Percentiles rank a stretch among this genome's conserved stretches.
phyloP scores from a whole-genome alignment of 805 yeast genomes.

The Tetrapisispora iriomotensis region DNA sequence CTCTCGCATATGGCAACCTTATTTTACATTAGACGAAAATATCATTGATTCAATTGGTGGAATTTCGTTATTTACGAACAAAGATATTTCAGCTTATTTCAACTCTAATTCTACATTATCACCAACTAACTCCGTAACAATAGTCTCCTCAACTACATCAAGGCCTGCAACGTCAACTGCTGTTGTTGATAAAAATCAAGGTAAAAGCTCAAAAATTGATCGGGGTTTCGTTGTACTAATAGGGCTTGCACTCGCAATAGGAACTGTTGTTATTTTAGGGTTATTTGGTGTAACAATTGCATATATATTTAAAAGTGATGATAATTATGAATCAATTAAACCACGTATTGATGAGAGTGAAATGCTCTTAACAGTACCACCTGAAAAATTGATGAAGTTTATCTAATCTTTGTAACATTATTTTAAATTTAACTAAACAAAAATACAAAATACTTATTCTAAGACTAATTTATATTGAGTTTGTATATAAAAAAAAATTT shows the following conservation, averaged over 20 bases:
- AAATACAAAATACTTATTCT: too few species aligned
- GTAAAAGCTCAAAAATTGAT: constrained; percentile 17
- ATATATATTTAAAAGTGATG: constrained; percentile 30
- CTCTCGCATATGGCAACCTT: constrained; percentile 20
- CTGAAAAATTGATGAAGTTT: constrained; percentile 39
- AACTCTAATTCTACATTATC: constrained; percentile 20
- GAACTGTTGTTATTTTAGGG: constrained; percentile 35
- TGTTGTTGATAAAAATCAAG: constrained; percentile 1
- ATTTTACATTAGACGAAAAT: constrained; percentile 22
- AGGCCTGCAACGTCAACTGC: constrained; percentile 15
- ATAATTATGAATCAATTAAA: constrained; percentile 36
- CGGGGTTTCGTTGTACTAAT: constrained; percentile 62
- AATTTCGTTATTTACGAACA: constrained; percentile 22
- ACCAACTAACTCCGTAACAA: constrained; percentile 9
- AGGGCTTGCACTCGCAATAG: constrained; percentile 58
- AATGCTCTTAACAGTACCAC: constrained; percentile 55
- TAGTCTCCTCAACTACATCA: constrained; percentile 8
- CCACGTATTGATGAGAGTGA: constrained; percentile 52
- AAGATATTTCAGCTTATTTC: constrained; percentile 29
- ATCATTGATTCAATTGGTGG: constrained; percentile 19
- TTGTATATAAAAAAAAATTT: too few species aligned
- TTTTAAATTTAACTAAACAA: too few species aligned
- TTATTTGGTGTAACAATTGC: constrained; percentile 30
- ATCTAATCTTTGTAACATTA: constrained; percentile 14
- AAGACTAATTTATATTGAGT: too few species aligned